Evolutionary conservation across 2,329 filamentous ascomycete species (phyloP), one percentile per base, ranked within the genome.

Genomic region (Alternaria sp.): DNA sequence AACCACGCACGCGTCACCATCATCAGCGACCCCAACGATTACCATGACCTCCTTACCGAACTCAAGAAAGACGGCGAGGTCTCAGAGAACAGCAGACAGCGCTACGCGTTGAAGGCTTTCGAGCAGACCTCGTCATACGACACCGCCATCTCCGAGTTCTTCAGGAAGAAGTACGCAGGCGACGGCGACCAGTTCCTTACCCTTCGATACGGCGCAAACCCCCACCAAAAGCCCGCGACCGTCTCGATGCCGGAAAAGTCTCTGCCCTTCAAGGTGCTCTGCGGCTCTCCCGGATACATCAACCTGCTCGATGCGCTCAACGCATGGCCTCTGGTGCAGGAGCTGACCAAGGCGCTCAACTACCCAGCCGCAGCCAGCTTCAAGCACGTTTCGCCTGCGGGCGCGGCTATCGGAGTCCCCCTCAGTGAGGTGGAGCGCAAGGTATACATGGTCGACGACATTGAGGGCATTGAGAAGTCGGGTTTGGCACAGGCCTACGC

Each of bases 91-190:
- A 96, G 90, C 85, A 90, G 94, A 72, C 93, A 97, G 81, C 85
- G 89, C 61, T 97, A 97, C 79, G 95, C 96, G 25, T 88, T 98
- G 75, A 99, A 99, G 87, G 96, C 96, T 15, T 99, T 99, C 78
- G 93, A 97, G 84, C 96, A 98, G 83, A 99, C 96, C 43, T 93
- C 96, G 69, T 93, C 97, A 81, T 99, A 99, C 81, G 96, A 99
- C 80, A 88, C 89, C 46, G 93, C 96, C 73, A 99, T 99, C 79
- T 91, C 95, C 36, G 92, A 92, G 76, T 99, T 97, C 86, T 99
- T 99, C 89, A 91, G 96, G 79, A 95, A 96, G 86, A 91, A 97
- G 83, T 99, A 98, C 79, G 93, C 96, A 61, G 89, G 90, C 68
- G 90, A 93, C 63, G 94, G 94, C 69, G 83, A 89, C 67, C 93